Evolutionary conservation across 176 grass and related monocot species (phyloP).

Genomic region (Chloris gayana): DNA sequence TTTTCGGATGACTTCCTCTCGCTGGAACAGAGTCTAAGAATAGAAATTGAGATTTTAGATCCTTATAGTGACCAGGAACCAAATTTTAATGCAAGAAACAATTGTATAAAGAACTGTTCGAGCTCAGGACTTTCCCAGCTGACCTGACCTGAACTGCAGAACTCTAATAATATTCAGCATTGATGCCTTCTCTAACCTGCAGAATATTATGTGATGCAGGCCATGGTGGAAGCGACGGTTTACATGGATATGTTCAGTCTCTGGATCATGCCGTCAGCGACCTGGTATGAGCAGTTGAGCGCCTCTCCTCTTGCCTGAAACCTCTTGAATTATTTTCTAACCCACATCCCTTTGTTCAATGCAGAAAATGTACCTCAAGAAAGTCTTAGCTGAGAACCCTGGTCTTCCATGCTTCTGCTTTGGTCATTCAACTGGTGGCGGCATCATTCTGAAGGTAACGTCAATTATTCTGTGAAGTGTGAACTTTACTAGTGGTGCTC

Average conservation of each 20-base stretch:
- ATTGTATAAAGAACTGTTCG: not conserved
- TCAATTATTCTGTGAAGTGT: not conserved
- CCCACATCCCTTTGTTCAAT: constrained; percentile 13
- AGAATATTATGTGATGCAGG: constrained; percentile 49
- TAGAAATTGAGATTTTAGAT: not conserved
- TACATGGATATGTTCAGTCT: constrained; percentile 96
- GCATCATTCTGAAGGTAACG: constrained; percentile 82
- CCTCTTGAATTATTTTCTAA: not conserved
- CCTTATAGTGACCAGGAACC: not conserved
- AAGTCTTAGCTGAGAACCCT: constrained; percentile 67
- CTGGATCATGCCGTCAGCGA: constrained; percentile 76
- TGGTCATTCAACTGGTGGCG: constrained; percentile 91
- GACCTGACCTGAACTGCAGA: not conserved
- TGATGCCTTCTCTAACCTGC: constrained; percentile 7
- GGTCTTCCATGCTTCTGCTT: constrained; percentile 80
- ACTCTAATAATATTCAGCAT: not conserved
- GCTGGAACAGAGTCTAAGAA: not conserved
- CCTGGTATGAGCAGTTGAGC: constrained; percentile 53
- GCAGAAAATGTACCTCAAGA: constrained; percentile 86
- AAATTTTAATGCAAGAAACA: not conserved
- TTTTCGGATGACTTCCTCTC: not conserved
- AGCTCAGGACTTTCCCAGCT: not conserved
- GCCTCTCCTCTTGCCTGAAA: not conserved
- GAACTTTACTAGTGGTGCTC: not conserved
- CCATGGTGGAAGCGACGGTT: constrained; percentile 84